Base-by-base conservation (phyloP, 305 asterid genomes). In the Galium porrigens region DNA sequence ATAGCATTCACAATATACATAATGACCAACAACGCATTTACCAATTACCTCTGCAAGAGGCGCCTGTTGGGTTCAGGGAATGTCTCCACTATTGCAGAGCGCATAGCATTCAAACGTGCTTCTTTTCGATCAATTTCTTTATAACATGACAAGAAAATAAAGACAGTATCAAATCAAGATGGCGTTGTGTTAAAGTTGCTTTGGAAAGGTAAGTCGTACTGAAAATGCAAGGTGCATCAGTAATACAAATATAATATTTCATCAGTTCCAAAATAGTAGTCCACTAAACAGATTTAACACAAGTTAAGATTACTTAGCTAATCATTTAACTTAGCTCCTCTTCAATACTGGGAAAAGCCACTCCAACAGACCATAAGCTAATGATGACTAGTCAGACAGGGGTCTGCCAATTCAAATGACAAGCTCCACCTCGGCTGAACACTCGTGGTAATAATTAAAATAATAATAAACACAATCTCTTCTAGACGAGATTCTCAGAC, bases 11-110 rank as follows among this genome's bases (percentile, higher is more conserved):
- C 52, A 46, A 1, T 4, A 15, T 15, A n/a, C 52, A 46, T 46
- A 46, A 41, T 29, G 61, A 56, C 33, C 56, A 14, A 36, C 17
- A 70, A n/a, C 5, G 20, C 63, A 58, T 20, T 18, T 36, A 69
- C 51, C 27, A 64, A 9, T 39, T 83, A 94, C 99, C 99, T 90
- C 76, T 90, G 97, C 79, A 94, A 77, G 71, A 94, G 84, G 58
- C 95, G 99, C 70, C 94, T 84, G 70, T 94, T 94, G 68, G 99
- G 99, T 67, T 94, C 97, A 59, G 99, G 97, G 76, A 94, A 90
- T 11, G 96, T 84, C 79, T 94, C 99, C 61, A 80, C 77, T 70
- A 94, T 79, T 27, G 96, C 95, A 72, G 94, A 86, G 67, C 79
- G 91, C 87, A 94, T 79, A 61, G 96, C 94, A 72, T 79, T 86